A percentile compares a stretch with the other conserved stretches of the same genome.
phyloP scores from a whole-genome alignment of 495 filamentous ascomycete genomes.

The Lindgomyces ingoldianus region DNA sequence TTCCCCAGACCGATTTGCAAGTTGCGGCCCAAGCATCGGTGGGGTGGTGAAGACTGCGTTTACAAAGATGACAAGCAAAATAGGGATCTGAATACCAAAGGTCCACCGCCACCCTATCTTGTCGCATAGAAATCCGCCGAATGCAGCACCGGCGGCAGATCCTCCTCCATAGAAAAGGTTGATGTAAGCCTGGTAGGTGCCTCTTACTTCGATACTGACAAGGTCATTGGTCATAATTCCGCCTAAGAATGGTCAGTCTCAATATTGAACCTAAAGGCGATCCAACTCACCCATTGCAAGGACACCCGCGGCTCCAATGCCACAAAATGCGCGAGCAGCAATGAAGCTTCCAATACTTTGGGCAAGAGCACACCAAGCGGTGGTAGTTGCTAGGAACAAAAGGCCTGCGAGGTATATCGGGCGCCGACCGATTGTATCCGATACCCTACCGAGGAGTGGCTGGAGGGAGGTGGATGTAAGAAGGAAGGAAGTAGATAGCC shows the following conservation, averaged over 20 bases:
- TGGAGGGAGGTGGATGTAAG: conserved; percentile 76
- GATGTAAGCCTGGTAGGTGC: conserved; percentile 73
- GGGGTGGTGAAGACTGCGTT: conserved; percentile 62
- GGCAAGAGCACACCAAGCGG: conserved; percentile 72
- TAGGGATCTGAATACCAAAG: conserved; percentile 67
- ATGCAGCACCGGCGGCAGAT: conserved; percentile 65
- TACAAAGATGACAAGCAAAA: conserved; percentile 61
- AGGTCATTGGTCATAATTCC: conserved; percentile 74
- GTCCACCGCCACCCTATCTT: conserved; percentile 73
- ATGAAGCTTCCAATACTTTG: conserved; percentile 73
- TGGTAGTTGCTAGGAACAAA: conserved; percentile 63
- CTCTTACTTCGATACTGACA: conserved; percentile 73
- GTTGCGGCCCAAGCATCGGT: conserved; percentile 56
- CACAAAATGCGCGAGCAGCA: conserved; percentile 69
- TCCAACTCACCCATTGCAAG: conserved; percentile 60
- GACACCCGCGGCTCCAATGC: conserved; percentile 72
- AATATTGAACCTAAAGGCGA: background rate
- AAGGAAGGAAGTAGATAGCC: conserved; percentile 77
- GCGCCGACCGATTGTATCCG: conserved; percentile 72
- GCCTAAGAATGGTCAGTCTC: conserved; percentile 19
- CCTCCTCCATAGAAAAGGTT: conserved; percentile 68
- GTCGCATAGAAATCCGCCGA: conserved; percentile 75
- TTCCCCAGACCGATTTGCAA: conserved; percentile 50
- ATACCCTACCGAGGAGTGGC: conserved; percentile 70
- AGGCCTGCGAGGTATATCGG: conserved; percentile 66